These are phyloP conservation scores for Mycena leptocephala DNA, from an alignment of 768 basidiomycete genomes.

Conservation along the genomic window DNA sequence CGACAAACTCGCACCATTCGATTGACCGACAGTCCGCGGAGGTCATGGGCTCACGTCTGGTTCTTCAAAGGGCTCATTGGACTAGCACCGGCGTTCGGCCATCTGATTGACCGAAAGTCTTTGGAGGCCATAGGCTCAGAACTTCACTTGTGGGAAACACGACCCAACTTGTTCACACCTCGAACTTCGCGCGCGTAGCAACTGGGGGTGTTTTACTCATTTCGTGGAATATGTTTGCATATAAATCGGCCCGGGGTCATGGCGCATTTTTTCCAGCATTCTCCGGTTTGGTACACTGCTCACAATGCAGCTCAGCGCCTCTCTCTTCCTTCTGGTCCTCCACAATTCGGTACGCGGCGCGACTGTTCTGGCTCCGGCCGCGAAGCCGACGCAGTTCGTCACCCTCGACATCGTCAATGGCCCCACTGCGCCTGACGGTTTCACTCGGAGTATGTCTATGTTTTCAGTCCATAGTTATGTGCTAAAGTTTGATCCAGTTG, in stretches of 20 bases:
- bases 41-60: background rate
- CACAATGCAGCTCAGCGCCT: background rate
- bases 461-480: background rate
- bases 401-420: slow-evolving; percentile 50
- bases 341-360: slow-evolving; percentile 11
- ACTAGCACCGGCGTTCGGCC: background rate
- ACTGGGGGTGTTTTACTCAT: background rate
- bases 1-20: slow-evolving; percentile 1
- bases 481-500: background rate
- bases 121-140: background rate
- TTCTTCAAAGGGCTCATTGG: background rate
- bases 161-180: slow-evolving; percentile 2
- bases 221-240: background rate
- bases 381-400: slow-evolving; percentile 1
- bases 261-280: too few species aligned
- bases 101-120: slow-evolving; percentile 8
- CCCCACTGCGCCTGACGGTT: slow-evolving; percentile 55
- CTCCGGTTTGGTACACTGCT: background rate
- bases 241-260: background rate
- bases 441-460: slow-evolving; percentile 28
- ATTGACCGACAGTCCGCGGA: background rate
- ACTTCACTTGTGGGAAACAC: background rate
- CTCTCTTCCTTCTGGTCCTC: slow-evolving; percentile 11
- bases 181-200: background rate
- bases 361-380: slow-evolving; percentile 2